Evolutionary conservation across 208 protist species (phyloP), one percentile per base, ranked within the genome.

Genomic region (Entamoeba dispar): DNA sequence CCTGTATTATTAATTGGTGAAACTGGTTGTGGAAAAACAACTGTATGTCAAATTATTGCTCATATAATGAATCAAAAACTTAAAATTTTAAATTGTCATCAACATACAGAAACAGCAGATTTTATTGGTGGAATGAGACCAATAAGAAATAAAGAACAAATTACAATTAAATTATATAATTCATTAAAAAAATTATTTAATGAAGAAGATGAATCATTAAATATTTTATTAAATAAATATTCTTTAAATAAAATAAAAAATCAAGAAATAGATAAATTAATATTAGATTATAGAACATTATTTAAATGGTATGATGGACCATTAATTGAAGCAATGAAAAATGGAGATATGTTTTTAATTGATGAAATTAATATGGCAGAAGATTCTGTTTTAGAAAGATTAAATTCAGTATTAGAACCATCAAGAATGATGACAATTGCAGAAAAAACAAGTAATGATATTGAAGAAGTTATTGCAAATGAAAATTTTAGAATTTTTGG

Each of bases 341-440:
- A 96, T n/a, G 99, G 99, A 49, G 95, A 98, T 93, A 95, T 98
- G 50, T 98, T 99, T 92, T 95, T 99, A 10, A 96, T 99, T 51
- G 99, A 99, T 96, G 98, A 99, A 96, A 99, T 99, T 92, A 99
- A 98, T 6, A 96, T 99, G 4, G 98, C 99, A 7, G 98, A 99
- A 92, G 99, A 99, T 95, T 97, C 98, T 17, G 98, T 99, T 31
- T 95, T 99, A 31, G 99, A 99, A 96, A 95, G 99, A 49, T 95
- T 99, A 27, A 99, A 99, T 96, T 98, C 97, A 94, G 98, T 99
- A 3, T 96, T 99, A 5, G 99, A 99, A 95, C 97, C 98, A 49
- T 69, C 91, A 19, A 34, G 93, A 31, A 91, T 86, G 22, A 34
- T 93, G 14, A 38, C 43, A 19, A 27, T 93, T n/a, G 17, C 92